Percentiles rank a stretch among this genome's conserved stretches.
Evolutionary conservation across 1,284 basidiomycete species (phyloP).

Genomic region (Apiotrichum gamsii): DNA sequence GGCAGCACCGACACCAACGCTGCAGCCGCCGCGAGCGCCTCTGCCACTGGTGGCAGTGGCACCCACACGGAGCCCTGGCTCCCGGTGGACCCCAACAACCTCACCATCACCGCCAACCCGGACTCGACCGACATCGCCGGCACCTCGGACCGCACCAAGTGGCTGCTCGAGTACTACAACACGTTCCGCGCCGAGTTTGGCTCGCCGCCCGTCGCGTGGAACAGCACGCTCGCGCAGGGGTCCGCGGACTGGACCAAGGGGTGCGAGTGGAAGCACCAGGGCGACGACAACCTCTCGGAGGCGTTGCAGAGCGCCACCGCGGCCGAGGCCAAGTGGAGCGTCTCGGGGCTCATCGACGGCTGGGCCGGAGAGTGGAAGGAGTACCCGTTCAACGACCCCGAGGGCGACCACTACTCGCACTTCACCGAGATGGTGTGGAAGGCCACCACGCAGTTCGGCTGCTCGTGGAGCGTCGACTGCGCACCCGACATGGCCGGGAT

Average conservation of each 20-base stretch:
- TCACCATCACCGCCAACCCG: background rate
- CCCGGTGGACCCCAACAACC: too few species aligned
- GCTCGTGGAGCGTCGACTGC: conserved; percentile 18
- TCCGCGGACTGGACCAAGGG: background rate
- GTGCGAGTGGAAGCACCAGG: conserved; percentile 4
- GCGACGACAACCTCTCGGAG: conserved; percentile 5
- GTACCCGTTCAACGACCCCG: conserved; percentile 25
- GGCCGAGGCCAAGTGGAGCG: background rate
- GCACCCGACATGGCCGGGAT: background rate
- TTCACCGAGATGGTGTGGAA: conserved; percentile 45
- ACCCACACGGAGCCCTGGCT: too few species aligned
- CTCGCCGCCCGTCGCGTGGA: conserved; percentile 1
- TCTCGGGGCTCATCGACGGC: background rate
- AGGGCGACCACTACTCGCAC: conserved; percentile 21
- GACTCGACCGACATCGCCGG: background rate
- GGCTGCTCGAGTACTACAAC: conserved; percentile 10
- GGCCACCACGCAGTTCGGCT: conserved; percentile 34
- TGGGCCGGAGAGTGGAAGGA: conserved; percentile 9
- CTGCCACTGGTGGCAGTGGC: too few species aligned
- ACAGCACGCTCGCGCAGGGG: background rate
- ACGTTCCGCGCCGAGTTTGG: conserved; percentile 9
- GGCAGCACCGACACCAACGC: too few species aligned
- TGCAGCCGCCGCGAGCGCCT: too few species aligned
- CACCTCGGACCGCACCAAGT: conserved; percentile 3
- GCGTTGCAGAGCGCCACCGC: background rate